Evolutionary conservation across 331 rosid genomes (phyloP).

Genomic region (Pyracantha coccinea): DNA sequence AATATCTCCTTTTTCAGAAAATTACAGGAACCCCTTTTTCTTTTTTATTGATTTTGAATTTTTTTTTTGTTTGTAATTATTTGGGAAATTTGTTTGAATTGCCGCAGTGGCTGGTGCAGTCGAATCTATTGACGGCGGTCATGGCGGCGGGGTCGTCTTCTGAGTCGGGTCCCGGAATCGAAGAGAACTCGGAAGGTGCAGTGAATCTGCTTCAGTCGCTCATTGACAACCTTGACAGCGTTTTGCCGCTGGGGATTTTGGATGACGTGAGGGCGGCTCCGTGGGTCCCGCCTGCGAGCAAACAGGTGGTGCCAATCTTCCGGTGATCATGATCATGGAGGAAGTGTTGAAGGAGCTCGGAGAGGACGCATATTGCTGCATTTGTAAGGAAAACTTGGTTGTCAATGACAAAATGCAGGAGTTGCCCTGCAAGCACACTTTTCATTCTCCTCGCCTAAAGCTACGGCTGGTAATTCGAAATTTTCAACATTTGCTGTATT

Average conservation of each 20-base stretch:
- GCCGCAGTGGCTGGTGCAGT: conserved; percentile 83
- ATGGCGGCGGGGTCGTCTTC: conserved; percentile 61
- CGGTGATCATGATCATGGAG: conserved; percentile 57
- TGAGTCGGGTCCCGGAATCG: not conserved
- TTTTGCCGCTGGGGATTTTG: conserved; percentile 66
- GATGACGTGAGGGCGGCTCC: conserved; percentile 43
- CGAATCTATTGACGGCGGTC: conserved; percentile 62
- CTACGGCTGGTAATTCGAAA: conserved; percentile 78
- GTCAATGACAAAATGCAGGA: conserved; percentile 83
- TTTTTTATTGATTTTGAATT: not conserved
- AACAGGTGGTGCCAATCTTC: conserved; percentile 85
- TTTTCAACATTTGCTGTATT: not conserved
- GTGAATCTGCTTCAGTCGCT: conserved; percentile 53
- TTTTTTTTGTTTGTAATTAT: too few relatives aligned
- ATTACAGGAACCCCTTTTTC: not conserved
- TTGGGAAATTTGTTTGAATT: too few relatives aligned
- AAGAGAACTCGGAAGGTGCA: conserved; percentile 25
- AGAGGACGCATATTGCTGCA: conserved; percentile 76
- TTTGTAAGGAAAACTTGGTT: conserved; percentile 77
- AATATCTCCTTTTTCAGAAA: not conserved
- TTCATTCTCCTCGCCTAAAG: conserved; percentile 87
- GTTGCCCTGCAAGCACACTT: conserved; percentile 93
- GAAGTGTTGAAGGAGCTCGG: conserved; percentile 57
- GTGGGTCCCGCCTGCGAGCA: conserved; percentile 84
- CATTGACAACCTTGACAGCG: conserved; percentile 50